Conservation (phyloP, 805 yeast genomes). For the Hanseniaspora meyeri region DNA sequence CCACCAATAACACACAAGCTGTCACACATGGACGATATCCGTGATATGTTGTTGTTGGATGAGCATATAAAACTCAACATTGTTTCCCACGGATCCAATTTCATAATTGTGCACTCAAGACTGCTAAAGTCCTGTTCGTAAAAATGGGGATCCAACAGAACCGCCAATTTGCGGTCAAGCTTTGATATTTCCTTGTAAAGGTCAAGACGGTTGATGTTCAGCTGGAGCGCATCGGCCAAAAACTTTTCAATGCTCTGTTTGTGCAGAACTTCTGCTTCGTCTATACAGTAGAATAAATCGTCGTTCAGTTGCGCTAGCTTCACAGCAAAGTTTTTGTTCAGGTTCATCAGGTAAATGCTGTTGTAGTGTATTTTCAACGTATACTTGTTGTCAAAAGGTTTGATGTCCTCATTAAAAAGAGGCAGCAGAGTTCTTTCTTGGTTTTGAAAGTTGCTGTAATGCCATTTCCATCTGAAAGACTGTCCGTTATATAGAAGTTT, state of each 20-base stretch:
- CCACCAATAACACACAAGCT: slow-evolving; percentile 64
- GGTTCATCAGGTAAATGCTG: background rate
- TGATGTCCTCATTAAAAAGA: background rate
- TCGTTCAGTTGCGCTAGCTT: slow-evolving; percentile 3
- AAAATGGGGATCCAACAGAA: background rate
- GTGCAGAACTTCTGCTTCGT: background rate
- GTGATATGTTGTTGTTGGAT: slow-evolving; percentile 86
- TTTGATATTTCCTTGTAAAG: slow-evolving; percentile 1
- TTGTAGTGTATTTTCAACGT: slow-evolving; percentile 4
- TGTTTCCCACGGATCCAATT: slow-evolving; percentile 97
- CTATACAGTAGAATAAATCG: background rate
- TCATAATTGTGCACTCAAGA: slow-evolving; percentile 41
- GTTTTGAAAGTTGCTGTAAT: background rate
- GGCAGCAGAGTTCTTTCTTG: background rate
- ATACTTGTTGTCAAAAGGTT: too few species aligned
- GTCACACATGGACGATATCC: slow-evolving; percentile 89
- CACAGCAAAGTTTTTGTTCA: background rate
- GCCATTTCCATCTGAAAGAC: slow-evolving; percentile 13
- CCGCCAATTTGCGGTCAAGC: background rate
- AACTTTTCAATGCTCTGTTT: background rate
- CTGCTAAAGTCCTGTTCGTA: background rate
- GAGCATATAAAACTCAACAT: slow-evolving; percentile 83
- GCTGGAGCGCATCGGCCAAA: slow-evolving; percentile 3
- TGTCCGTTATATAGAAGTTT: slow-evolving; percentile 12
- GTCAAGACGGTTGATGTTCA: background rate